Evolutionary conservation across 1,139 yeast species (phyloP).

Genomic region (Suhomyces anneliseae): DNA sequence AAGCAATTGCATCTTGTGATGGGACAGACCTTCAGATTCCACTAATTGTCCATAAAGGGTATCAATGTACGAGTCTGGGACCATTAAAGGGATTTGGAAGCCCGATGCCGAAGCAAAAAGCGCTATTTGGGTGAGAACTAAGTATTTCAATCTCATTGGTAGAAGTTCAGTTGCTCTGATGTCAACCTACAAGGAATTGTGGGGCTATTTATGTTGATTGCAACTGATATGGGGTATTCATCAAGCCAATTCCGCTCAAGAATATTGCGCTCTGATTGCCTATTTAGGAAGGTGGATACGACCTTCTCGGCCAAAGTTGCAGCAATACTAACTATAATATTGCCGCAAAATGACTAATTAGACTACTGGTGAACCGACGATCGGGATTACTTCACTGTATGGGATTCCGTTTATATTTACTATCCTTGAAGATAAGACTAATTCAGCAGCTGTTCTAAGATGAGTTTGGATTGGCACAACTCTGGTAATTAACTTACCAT

Average conservation of each 20-base stretch:
- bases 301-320: background rate
- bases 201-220: background rate
- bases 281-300: background rate
- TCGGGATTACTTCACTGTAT: too few relatives aligned
- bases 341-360: too few relatives aligned
- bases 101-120: background rate
- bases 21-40: slow-evolving; percentile 11
- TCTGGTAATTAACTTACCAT: too few relatives aligned
- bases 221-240: background rate
- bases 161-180: too few relatives aligned
- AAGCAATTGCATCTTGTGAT: slow-evolving; percentile 2
- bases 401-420: too few relatives aligned
- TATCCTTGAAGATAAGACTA: too few relatives aligned
- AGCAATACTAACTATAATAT: too few relatives aligned
- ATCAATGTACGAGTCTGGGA: slow-evolving; percentile 23
- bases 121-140: background rate
- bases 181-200: background rate
- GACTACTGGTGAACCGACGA: too few relatives aligned
- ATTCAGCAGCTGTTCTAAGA: too few relatives aligned
- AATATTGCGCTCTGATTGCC: background rate
- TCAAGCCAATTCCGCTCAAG: background rate
- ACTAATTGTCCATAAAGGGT: slow-evolving; percentile 27
- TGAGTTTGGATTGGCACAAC: too few relatives aligned
- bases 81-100: background rate
- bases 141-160: background rate